Evolutionary conservation across 2,329 filamentous ascomycete genomes (phyloP), one percentile per base, ranked within the genome.

Genomic region (Arthroderma sp.): DNA sequence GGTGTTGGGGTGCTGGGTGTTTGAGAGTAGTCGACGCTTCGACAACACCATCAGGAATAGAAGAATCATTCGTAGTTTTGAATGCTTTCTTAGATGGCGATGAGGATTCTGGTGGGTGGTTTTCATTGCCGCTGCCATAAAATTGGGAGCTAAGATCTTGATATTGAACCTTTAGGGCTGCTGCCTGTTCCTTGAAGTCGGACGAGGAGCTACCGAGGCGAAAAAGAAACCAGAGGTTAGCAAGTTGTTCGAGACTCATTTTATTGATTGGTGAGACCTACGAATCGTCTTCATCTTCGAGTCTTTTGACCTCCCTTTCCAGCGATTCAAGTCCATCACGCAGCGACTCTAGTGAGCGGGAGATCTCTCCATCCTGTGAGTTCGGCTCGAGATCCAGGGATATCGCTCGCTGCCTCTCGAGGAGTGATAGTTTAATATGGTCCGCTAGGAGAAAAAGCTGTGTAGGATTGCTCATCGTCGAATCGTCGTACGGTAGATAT

Each of bases 361-460:
- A 83, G 54, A 96, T 88, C 62, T 94, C 84, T 36, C 83, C 82
- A 67, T 95, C 87, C 64, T 94, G 86, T 15, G 81, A 79, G 59
- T 83, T 83, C 42, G 78, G 78, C 48, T 86, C 78, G 45, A 94
- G 75, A 54, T 86, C 80, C 38, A 94, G 74, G 9, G 80, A 83
- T 56, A 86, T 78, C 40, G 88, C 86, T 47, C 89, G 81, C 67
- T 94, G 82, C 47, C 89, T 80, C 69, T 96, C 91, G 28, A 96
- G 79, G 10, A 98, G 75, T 9, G 88, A 94, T 50, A 96, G 78
- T 68, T 96, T 95, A 72, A 96, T 85, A 66, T 96, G 89, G 68
- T 98, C 91, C 58, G 88, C 86, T 47, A 96, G 78, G 44, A 96
- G 82, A 62, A 88, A 86, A 54, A 96, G 81, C 65, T 95, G 88